Conservation (phyloP, 2,329 filamentous ascomycete species). For the Emergomyces orientalis region DNA sequence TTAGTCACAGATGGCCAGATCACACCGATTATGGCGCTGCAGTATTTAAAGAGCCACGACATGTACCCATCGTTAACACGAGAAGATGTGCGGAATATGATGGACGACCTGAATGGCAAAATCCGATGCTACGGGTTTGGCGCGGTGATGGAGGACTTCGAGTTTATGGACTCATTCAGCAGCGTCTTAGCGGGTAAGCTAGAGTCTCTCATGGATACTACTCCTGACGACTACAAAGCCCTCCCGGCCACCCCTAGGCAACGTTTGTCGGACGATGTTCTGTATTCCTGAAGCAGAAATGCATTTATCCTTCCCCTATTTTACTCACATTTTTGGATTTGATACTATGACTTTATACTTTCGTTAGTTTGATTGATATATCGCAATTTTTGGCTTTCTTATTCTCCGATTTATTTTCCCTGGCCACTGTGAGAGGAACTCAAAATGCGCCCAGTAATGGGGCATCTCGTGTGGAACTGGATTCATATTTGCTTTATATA, state of each 20-base stretch:
- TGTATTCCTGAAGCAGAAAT: slow-evolving; percentile 13
- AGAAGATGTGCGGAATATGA: slow-evolving; percentile 62
- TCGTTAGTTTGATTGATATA: background rate
- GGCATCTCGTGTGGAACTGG: background rate
- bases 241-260: background rate
- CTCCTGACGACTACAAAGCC: background rate
- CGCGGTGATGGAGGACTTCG: slow-evolving; percentile 60
- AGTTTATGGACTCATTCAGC: slow-evolving; percentile 61
- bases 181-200: slow-evolving; percentile 54
- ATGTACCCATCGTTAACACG: slow-evolving; percentile 55
- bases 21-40: slow-evolving; percentile 92
- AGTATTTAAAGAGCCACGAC: slow-evolving; percentile 65
- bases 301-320: slow-evolving; percentile 1
- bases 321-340: background rate
- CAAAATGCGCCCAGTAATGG: too few species aligned
- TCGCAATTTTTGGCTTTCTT: background rate
- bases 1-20: slow-evolving; percentile 74
- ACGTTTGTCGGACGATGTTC: slow-evolving; percentile 4
- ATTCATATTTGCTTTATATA: background rate
- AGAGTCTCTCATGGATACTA: slow-evolving; percentile 5
- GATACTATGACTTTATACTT: background rate
- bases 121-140: slow-evolving; percentile 84
- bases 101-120: slow-evolving; percentile 66
- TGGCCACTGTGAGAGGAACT: background rate
- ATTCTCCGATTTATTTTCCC: background rate